These are phyloP conservation scores for Ophiognomonia clavigignenti-juglandacearum DNA, from an alignment of 2,329 filamentous ascomycete species.

Conservation along the genomic window DNA sequence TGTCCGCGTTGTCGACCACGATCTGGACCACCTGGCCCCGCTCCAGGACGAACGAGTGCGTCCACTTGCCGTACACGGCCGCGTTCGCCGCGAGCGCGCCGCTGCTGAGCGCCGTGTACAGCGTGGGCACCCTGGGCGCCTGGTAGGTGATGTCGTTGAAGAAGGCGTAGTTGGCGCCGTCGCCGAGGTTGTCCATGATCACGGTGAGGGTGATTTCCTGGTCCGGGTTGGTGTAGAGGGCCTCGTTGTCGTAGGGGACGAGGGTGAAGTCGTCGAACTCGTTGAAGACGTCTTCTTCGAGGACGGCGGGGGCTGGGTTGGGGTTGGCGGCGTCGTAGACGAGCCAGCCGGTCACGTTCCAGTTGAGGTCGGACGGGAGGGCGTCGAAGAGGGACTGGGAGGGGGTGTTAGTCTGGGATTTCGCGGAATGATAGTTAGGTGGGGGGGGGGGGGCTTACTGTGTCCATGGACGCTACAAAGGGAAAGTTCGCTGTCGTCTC, in stretches of 20 bases:
- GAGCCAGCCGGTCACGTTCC: conserved; percentile 62
- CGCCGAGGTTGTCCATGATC: conserved; percentile 60
- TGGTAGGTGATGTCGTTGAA: conserved; percentile 77
- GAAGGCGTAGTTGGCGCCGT: conserved; percentile 66
- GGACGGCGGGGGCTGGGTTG: conserved; percentile 43
- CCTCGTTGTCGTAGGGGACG: conserved; percentile 61
- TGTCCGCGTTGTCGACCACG: conserved; percentile 71
- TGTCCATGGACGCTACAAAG: conserved; percentile 65
- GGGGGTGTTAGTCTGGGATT: too few species aligned
- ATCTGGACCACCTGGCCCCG: conserved; percentile 67
- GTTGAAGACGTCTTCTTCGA: conserved; percentile 34
- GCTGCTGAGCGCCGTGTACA: conserved; percentile 69
- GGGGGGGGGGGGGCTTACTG: not conserved
- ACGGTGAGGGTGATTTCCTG: conserved; percentile 59
- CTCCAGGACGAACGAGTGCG: conserved; percentile 63
- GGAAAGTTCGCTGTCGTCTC: conserved; percentile 59
- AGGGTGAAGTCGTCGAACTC: conserved; percentile 71
- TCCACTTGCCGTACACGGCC: conserved; percentile 60
- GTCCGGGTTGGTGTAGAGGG: conserved; percentile 57
- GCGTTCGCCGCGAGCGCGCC: conserved; percentile 55
- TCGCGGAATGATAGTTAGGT: not conserved
- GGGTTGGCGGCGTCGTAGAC: conserved; percentile 46
- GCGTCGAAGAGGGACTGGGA: conserved; percentile 59
- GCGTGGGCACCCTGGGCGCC: conserved; percentile 68
- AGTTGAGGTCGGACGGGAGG: conserved; percentile 63